Percentiles rank a stretch among this genome's conserved stretches.
Conservation (phyloP, 176 grass and related monocot species). For the Oryza nivara region DNA sequence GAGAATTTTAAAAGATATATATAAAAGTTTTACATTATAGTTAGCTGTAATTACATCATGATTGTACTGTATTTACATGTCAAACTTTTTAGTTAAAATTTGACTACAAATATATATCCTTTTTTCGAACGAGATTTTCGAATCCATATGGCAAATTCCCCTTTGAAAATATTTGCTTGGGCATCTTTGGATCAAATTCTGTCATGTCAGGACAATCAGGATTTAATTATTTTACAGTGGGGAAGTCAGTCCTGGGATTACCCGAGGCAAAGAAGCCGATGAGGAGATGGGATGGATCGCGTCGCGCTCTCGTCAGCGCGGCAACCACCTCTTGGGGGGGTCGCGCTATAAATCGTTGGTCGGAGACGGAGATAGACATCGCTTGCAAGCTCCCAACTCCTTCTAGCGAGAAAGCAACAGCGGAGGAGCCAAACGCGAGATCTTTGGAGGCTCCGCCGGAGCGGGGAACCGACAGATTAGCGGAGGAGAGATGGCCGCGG, state of each 20-base stretch:
- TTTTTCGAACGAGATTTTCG: too few species aligned
- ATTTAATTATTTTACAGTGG: too few species aligned
- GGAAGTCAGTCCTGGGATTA: not conserved
- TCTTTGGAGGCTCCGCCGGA: slow-evolving; percentile 31
- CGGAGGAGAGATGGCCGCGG: slow-evolving; percentile 44
- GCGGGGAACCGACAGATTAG: not conserved
- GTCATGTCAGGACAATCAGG: too few species aligned
- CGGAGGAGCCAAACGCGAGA: slow-evolving; percentile 17
- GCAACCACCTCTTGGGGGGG: not conserved
- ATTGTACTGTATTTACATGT: too few species aligned
- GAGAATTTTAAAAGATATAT: too few species aligned
- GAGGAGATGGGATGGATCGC: not conserved
- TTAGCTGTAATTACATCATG: too few species aligned
- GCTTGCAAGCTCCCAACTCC: slow-evolving; percentile 38
- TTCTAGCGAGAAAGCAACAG: slow-evolving; percentile 19
- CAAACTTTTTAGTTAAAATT: too few species aligned
- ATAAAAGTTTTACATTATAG: too few species aligned
- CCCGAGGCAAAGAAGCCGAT: not conserved
- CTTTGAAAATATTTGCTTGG: not conserved
- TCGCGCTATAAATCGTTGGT: not conserved
- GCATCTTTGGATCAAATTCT: not conserved
- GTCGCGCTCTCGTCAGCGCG: not conserved
- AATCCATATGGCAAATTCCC: too few species aligned
- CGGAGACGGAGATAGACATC: not conserved
- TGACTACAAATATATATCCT: too few species aligned